Percentiles rank a stretch among this genome's conserved stretches.
Conservation (phyloP, 1,284 basidiomycete species). For the Pisolithus thermaeus region DNA sequence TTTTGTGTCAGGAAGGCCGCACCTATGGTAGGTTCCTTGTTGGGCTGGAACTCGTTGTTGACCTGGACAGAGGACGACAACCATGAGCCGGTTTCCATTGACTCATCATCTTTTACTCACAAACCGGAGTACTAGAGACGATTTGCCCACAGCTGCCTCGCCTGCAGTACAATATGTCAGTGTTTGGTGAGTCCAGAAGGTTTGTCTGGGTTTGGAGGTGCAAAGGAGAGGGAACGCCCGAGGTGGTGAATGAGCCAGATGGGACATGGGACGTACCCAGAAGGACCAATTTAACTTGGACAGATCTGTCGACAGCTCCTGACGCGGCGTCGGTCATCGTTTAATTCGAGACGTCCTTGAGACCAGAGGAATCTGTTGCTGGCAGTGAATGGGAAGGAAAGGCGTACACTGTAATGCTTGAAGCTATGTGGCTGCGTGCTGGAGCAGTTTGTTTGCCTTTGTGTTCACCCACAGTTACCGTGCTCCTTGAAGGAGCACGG, state of each 20-base stretch:
- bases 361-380: too few species aligned
- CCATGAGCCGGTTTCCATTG: slow-evolving; percentile 28
- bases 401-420: slow-evolving; percentile 5
- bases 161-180: slow-evolving; percentile 42
- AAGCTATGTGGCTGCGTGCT: background rate
- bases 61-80: slow-evolving; percentile 42
- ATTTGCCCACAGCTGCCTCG: slow-evolving; percentile 99
- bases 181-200: background rate
- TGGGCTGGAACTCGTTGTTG: slow-evolving; percentile 91
- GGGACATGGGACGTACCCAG: slow-evolving; percentile 38
- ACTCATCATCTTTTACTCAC: slow-evolving; percentile 44
- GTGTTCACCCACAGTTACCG: slow-evolving; percentile 14
- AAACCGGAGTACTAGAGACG: slow-evolving; percentile 97
- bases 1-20: slow-evolving; percentile 92
- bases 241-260: background rate
- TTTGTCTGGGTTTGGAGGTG: background rate
- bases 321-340: slow-evolving; percentile 66
- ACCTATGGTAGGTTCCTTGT: slow-evolving; percentile 98
- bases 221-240: background rate
- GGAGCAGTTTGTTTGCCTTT: slow-evolving; percentile 20
- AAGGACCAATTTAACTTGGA: slow-evolving; percentile 61
- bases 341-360: background rate
- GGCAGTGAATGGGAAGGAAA: background rate
- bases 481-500: too few species aligned
- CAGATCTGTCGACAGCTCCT: slow-evolving; percentile 53